Evolutionary conservation across 495 filamentous ascomycete species (phyloP), one percentile per base, ranked within the genome.

Genomic region (Durotheca rogersii): DNA sequence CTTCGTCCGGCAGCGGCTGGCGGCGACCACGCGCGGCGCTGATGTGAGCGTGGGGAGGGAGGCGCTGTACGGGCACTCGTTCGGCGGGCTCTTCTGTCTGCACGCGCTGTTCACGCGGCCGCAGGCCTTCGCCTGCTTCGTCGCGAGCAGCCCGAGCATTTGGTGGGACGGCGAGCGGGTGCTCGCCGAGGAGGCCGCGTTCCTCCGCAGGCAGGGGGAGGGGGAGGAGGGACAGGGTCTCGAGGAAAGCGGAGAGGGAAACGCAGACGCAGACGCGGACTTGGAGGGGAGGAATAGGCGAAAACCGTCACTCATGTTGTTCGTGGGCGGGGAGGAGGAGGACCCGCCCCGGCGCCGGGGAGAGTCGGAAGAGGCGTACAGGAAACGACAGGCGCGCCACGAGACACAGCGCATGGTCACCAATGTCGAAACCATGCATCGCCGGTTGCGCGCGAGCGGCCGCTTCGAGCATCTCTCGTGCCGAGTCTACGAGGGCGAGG

Each of bases 81-180:
- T 41, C 10, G 38, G 38, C 10, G 38, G 38, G 5, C n/a, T 41
- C n/a, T 41, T 41, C 12, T 41, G 38, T 17, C 38, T 41, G 1
- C 38, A 41, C 17, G 16, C 19, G 4, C 20, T 41, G 1, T 41
- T 41, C 21, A 41, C 38, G 2, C 38, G n/a, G 6, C 20, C 38
- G 2, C n/a, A 29, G 4, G 16, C 21, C 3, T 41, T 41, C 21
- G 38, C 27, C 38, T 41, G 38, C 23, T 41, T 41, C 20, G 29
- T 41, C 2, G 38, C 38, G 6, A 41, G 38, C 21, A 41, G 38
- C 11, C 38, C 38, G 4, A 41, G 38, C 12, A 27, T 41, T 14
- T 41, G 38, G 38, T 41, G 38, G 38, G 15, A 41, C 18, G 20
- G 14, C 6, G 38, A 41, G 23, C 29, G 3, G 6, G n/a, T 41